Percentiles rank a stretch among this genome's conserved stretches.
Evolutionary conservation across 805 yeast species (phyloP).

Genomic region (Diddensiella transvaalensis): DNA sequence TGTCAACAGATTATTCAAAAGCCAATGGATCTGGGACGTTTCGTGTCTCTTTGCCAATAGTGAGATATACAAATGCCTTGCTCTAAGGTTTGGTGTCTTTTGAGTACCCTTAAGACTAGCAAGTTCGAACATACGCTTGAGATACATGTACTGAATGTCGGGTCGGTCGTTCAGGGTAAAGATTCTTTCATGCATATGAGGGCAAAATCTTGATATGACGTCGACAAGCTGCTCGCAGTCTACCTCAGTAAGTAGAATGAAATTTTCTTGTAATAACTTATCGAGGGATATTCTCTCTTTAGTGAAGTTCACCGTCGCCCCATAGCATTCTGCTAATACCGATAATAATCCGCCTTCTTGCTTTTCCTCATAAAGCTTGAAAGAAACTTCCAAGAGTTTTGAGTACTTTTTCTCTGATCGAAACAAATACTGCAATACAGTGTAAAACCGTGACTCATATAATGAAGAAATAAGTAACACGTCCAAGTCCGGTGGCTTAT

Average conservation of each 20-base stretch:
- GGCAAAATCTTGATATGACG: slow-evolving; percentile 38
- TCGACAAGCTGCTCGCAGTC: slow-evolving; percentile 38
- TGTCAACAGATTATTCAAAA: slow-evolving; percentile 32
- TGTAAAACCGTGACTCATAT: slow-evolving; percentile 51
- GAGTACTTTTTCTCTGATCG: slow-evolving; percentile 49
- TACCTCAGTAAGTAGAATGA: slow-evolving; percentile 25
- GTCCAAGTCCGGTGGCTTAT: slow-evolving; percentile 54
- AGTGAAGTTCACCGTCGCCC: slow-evolving; percentile 1
- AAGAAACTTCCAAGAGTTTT: slow-evolving; percentile 55
- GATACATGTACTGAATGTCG: slow-evolving; percentile 25
- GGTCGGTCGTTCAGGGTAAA: slow-evolving; percentile 30
- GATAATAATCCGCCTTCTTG: slow-evolving; percentile 9
- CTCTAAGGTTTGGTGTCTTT: slow-evolving; percentile 16
- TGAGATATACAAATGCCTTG: slow-evolving; percentile 21
- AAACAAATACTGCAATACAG: slow-evolving; percentile 58
- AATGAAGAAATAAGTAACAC: slow-evolving; percentile 49
- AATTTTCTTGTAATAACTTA: slow-evolving; percentile 30
- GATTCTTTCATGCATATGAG: slow-evolving; percentile 39
- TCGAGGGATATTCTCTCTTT: slow-evolving; percentile 27
- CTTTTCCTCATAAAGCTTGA: slow-evolving; percentile 23
- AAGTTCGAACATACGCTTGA: slow-evolving; percentile 19
- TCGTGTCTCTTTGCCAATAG: slow-evolving; percentile 25
- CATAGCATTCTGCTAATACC: slow-evolving; percentile 21
- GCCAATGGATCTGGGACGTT: slow-evolving; percentile 17
- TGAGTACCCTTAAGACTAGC: slow-evolving; percentile 5